Evolutionary conservation across 1,139 yeast species (phyloP), one percentile per base, ranked within the genome.

Genomic region (Yamadazyma blattariae): DNA sequence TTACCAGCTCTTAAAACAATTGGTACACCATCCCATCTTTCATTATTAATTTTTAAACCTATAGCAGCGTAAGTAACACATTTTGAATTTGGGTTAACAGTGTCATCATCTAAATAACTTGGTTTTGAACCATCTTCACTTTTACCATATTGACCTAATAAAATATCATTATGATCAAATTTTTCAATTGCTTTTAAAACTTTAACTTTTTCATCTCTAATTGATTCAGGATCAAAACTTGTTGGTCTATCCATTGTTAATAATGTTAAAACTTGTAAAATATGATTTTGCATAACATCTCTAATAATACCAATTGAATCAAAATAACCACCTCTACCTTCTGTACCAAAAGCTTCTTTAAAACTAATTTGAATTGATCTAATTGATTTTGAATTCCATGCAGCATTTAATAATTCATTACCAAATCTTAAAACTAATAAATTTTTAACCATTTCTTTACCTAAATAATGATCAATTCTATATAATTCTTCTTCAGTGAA

Each of bases 1-100:
- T 92, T 92, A 54, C 99, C 99, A 16, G 97, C 98, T 65, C 96
- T 79, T 71, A 92, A 71, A 35, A 92, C 84, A 56, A 92, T 80
- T 38, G 99, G 99, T 33, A 92, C 97, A 51, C 97, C 97, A 47
- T 85, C 92, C 99, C 99, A 92, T 59, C 97, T 80, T 62, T 90
- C 97, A 61, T 89, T 94, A 53, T 81, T 71, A 57, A 92, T 86
- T 45, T 79, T 69, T 47, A 90, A 58, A 15, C 82, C 77, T 45
- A 92, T 57, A 5, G 97, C 97, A 13, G 97, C 97, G 61, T 78
- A 92, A 3, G 99, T 92, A 37, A 88, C 89, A 56, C 95, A 86
- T 58, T 84, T 85, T 36, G 96, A 87, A 44, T 74, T 81, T 31
- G 74, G 67, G 45, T 80, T 72, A 40, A 94, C 97, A n/a, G 97